A percentile compares a stretch with the other conserved stretches of the same genome.
Conservation (phyloP, 1,284 basidiomycete species). For the Ustilago xerochloae region DNA sequence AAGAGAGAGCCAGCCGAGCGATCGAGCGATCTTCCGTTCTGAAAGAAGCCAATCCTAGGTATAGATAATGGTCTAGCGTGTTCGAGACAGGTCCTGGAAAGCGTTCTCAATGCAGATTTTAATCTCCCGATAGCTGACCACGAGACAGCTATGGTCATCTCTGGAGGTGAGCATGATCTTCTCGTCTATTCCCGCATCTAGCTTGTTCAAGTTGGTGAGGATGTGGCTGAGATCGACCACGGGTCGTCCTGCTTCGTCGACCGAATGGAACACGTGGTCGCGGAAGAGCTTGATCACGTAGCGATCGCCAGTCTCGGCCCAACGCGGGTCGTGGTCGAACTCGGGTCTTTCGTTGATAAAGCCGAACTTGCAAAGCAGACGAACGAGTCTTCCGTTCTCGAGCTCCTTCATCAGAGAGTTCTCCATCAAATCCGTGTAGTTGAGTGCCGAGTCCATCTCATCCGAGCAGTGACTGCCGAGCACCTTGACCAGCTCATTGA, state of each 20-base stretch:
- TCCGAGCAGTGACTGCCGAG: slow-evolving; percentile 79
- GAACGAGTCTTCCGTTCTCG: slow-evolving; percentile 95
- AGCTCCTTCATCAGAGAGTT: slow-evolving; percentile 86
- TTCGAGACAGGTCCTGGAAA: slow-evolving; percentile 57
- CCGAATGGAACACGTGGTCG: slow-evolving; percentile 97
- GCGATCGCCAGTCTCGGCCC: slow-evolving; percentile 97
- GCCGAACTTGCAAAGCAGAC: slow-evolving; percentile 91
- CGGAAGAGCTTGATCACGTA: slow-evolving; percentile 98
- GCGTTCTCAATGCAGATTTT: slow-evolving; percentile 64
- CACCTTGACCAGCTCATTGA: slow-evolving; percentile 83
- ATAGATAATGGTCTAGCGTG: slow-evolving; percentile 9
- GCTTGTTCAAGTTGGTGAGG: slow-evolving; percentile 70
- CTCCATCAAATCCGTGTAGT: slow-evolving; percentile 83
- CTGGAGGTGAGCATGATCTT: slow-evolving; percentile 92
- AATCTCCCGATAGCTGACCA: slow-evolving; percentile 89
- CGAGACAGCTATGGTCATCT: slow-evolving; percentile 94
- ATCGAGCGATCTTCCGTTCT: background rate
- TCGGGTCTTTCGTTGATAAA: slow-evolving; percentile 99
- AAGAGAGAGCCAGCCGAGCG: background rate
- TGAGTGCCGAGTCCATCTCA: slow-evolving; percentile 85
- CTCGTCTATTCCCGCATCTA: slow-evolving; percentile 92
- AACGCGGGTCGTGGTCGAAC: slow-evolving; percentile 93
- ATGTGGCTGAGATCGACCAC: slow-evolving; percentile 77
- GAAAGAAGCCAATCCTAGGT: background rate
- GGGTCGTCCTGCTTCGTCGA: slow-evolving; percentile 88